Conservation (phyloP, 164 flowering plant species). For the Annona cherimola region DNA sequence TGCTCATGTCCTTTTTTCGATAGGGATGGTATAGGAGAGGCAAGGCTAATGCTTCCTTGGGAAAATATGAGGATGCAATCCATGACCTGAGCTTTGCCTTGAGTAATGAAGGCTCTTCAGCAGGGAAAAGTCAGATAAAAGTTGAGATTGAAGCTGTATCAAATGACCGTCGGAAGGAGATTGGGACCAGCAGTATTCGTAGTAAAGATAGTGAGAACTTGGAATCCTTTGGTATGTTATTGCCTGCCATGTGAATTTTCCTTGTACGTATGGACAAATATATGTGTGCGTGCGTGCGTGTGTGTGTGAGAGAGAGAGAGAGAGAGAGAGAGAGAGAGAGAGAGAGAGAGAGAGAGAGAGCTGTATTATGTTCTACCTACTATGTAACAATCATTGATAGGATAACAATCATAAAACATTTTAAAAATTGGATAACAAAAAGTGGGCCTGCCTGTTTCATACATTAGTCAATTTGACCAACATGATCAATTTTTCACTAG, state of each 20-base stretch:
- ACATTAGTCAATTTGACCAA: too few species aligned
- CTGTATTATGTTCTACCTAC: background rate
- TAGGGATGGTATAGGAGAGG: slow-evolving; percentile 97
- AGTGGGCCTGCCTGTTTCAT: too few species aligned
- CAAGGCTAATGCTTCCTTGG: slow-evolving; percentile 53
- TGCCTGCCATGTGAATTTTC: background rate
- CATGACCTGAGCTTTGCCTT: slow-evolving; percentile 54
- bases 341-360: background rate
- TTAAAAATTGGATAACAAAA: too few species aligned
- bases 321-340: background rate
- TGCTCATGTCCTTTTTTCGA: slow-evolving; percentile 2
- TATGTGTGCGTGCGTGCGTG: too few species aligned
- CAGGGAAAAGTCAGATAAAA: slow-evolving; percentile 55
- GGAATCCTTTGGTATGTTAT: slow-evolving; percentile 25
- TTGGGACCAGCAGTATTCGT: slow-evolving; percentile 9
- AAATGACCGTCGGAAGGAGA: slow-evolving; percentile 17
- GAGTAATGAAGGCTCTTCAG: slow-evolving; percentile 40
- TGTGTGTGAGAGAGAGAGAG: too few species aligned
- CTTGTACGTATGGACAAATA: too few species aligned
- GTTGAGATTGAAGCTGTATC: slow-evolving; percentile 34
- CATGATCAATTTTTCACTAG: too few species aligned
- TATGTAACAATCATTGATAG: too few species aligned
- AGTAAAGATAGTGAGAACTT: slow-evolving; percentile 13
- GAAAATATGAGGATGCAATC: slow-evolving; percentile 51
- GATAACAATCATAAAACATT: too few species aligned